These are phyloP conservation scores for Rhodotorula kratochvilovae DNA, from an alignment of 768 basidiomycete genomes.

Conservation along the genomic window DNA sequence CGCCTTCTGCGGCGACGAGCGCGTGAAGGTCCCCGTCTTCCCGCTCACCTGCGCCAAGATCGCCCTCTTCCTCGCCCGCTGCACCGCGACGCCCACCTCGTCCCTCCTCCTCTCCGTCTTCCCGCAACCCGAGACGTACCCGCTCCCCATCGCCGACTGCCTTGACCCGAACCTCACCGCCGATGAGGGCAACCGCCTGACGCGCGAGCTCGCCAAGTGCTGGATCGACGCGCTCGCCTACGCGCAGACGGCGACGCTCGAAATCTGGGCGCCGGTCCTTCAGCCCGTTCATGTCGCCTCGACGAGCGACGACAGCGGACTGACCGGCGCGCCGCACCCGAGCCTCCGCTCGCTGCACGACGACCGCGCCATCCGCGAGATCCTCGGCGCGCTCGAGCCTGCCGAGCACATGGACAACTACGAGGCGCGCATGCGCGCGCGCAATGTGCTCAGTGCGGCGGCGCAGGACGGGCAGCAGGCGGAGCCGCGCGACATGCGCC, in stretches of 20 bases:
- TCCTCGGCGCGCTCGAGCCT: neutral
- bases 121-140: neutral
- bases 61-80: conserved; percentile 23
- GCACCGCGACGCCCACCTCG: neutral
- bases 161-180: neutral
- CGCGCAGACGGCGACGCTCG: conserved; percentile 14
- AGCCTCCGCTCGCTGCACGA: neutral
- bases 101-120: neutral
- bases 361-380: conserved; percentile 1
- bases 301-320: neutral
- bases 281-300: neutral
- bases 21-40: conserved; percentile 16
- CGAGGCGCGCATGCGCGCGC: neutral
- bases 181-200: conserved; percentile 17
- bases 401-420: neutral
- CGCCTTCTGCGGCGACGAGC: neutral
- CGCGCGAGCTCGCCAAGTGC: conserved; percentile 14
- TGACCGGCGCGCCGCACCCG: neutral
- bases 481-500: neutral
- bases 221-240: conserved; percentile 31
- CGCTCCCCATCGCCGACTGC: conserved; percentile 1
- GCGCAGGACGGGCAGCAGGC: neutral
- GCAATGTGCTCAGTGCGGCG: accelerated
- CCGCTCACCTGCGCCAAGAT: conserved; percentile 18
- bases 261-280: conserved; percentile 8